A percentile compares a stretch with the other conserved stretches of the same genome.
phyloP scores from a whole-genome alignment of 1,284 basidiomycete genomes.

The Apiotrichum porosum region DNA sequence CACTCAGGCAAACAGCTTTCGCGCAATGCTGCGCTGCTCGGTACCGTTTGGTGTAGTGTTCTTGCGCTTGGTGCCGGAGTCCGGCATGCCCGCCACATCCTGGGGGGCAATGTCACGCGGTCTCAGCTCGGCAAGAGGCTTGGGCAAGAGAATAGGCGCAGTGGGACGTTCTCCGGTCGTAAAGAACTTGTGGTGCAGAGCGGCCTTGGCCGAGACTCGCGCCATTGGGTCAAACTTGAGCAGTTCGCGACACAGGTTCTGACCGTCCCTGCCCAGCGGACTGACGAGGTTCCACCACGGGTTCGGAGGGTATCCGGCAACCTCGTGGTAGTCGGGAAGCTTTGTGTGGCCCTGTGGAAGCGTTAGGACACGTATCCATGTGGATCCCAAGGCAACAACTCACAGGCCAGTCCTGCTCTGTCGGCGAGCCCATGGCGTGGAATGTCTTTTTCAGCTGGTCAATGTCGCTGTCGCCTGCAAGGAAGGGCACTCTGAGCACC shows the following conservation, averaged over 20 bases:
- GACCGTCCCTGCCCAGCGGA: constrained; percentile 78
- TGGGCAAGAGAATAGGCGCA: constrained; percentile 39
- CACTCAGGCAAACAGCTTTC: constrained; percentile 14
- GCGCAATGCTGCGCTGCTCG: constrained; percentile 12
- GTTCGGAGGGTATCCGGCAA: constrained; percentile 73
- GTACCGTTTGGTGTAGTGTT: constrained; percentile 4
- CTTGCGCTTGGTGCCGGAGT: constrained; percentile 11
- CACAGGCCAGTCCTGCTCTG: constrained; percentile 95
- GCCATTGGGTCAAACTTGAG: constrained; percentile 80
- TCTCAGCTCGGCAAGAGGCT: constrained; percentile 43
- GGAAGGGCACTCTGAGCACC: constrained; percentile 68
- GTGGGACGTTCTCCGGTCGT: constrained; percentile 40
- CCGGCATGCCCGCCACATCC: constrained; percentile 14
- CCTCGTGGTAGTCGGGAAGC: constrained; percentile 80
- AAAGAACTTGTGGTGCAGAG: constrained; percentile 46
- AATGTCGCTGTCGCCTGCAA: constrained; percentile 94
- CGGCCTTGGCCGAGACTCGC: constrained; percentile 71
- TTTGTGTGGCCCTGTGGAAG: constrained; percentile 71
- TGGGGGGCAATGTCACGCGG: constrained; percentile 45
- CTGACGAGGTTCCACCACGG: constrained; percentile 68
- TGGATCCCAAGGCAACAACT: no score
- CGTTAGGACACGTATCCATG: no score
- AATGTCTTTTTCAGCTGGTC: constrained; percentile 95
- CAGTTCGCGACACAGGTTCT: constrained; percentile 76
- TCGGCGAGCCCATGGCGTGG: constrained; percentile 88